These are phyloP conservation scores for Agroathelia rolfsii DNA, from an alignment of 1,284 basidiomycete species.

Conservation along the genomic window DNA sequence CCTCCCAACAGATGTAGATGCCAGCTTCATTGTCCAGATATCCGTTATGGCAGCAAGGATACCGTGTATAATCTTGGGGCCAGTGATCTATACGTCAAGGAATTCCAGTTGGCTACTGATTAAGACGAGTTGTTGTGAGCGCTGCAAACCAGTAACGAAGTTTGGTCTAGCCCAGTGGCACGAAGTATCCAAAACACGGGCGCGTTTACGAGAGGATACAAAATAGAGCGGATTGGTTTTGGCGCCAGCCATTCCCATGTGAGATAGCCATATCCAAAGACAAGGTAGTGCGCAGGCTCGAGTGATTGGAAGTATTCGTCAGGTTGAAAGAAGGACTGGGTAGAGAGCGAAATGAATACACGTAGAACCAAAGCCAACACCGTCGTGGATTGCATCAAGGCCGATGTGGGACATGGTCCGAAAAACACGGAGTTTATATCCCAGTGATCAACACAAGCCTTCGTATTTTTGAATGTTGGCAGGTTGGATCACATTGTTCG, in stretches of 20 bases:
- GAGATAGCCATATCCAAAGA: conserved; percentile 86
- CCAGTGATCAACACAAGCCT: too few relatives aligned
- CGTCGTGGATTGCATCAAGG: too few relatives aligned
- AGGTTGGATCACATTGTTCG: too few relatives aligned
- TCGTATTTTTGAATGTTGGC: too few relatives aligned
- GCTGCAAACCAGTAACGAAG: conserved; percentile 42
- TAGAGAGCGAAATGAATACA: conserved; percentile 53
- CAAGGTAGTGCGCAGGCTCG: conserved; percentile 82
- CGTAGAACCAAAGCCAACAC: conserved; percentile 40
- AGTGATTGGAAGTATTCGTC: conserved; percentile 96
- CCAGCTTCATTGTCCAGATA: conserved; percentile 58
- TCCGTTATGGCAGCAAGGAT: conserved; percentile 77
- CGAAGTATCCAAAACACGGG: conserved; percentile 71
- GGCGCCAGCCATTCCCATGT: conserved; percentile 93
- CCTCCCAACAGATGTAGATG: conserved; percentile 48
- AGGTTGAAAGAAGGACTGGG: conserved; percentile 89
- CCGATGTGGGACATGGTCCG: too few relatives aligned
- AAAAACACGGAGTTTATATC: too few relatives aligned
- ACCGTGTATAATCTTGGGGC: conserved; percentile 77
- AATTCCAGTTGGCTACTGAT: too few relatives aligned
- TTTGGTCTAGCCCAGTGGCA: conserved; percentile 38
- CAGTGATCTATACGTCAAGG: conserved; percentile 36
- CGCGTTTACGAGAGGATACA: conserved; percentile 72
- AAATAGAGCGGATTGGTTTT: conserved; percentile 59
- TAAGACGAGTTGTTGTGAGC: too few relatives aligned